Percentiles rank a stretch among this genome's conserved stretches.
phyloP scores from a whole-genome alignment of 169 alveolate species.

The Perkinsus marinus region DNA sequence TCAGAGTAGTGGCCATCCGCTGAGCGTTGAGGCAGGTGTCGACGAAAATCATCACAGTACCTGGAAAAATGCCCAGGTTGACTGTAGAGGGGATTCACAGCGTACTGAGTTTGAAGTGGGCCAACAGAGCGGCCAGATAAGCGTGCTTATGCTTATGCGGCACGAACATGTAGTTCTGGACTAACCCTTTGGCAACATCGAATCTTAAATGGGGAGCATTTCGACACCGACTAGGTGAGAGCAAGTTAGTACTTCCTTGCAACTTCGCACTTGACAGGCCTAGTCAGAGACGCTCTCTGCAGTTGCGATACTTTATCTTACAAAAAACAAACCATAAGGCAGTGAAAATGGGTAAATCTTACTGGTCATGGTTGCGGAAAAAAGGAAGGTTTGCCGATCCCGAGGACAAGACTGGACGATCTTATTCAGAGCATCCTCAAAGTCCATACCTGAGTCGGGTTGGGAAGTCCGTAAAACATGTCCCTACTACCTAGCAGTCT shows the following conservation, averaged over 20 bases:
- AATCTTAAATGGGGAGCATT: constrained; percentile 70
- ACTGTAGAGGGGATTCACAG: constrained; percentile 47
- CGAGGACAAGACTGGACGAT: constrained; percentile 76
- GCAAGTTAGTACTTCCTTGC: constrained; percentile 24
- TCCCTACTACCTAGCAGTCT: constrained; percentile 40
- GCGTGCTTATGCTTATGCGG: constrained; percentile 87
- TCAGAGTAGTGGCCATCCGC: constrained; percentile 63
- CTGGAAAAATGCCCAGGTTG: too few species aligned
- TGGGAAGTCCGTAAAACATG: too few species aligned
- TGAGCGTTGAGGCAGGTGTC: constrained; percentile 77
- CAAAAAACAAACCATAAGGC: not conserved
- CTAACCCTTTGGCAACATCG: constrained; percentile 75
- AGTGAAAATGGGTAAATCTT: not conserved
- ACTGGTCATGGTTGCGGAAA: constrained; percentile 98
- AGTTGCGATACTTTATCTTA: constrained; percentile 77
- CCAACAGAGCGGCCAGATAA: constrained; percentile 65
- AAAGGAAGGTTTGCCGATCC: constrained; percentile 84
- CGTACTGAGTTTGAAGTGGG: constrained; percentile 25
- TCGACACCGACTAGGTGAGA: too few species aligned
- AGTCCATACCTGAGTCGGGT: constrained; percentile 68
- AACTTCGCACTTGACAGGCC: constrained; percentile 84
- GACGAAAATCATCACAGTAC: constrained; percentile 77
- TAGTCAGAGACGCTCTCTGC: constrained; percentile 84
- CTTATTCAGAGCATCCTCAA: constrained; percentile 88
- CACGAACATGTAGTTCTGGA: constrained; percentile 76